phyloP scores from a whole-genome alignment of 768 basidiomycete species.

The Rhizopogon salebrosus region DNA sequence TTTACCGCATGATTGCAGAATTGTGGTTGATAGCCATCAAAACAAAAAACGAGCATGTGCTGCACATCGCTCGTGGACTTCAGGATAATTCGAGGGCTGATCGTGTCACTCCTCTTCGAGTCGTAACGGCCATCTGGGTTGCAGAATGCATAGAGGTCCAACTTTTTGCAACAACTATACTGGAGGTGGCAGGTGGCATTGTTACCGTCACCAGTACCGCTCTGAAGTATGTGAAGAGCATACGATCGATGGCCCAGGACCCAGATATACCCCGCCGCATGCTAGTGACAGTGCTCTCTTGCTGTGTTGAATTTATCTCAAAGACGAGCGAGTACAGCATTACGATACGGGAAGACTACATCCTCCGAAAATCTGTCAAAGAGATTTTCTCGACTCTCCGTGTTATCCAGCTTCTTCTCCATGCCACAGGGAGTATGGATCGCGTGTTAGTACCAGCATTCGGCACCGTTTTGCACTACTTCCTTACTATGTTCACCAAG shows the following conservation, averaged over 20 bases:
- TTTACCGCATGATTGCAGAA: neutral
- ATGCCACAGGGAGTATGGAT: neutral
- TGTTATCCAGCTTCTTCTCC: neutral
- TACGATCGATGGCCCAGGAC: no score
- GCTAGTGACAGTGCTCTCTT: neutral
- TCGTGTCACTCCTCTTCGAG: neutral
- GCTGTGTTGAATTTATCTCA: neutral
- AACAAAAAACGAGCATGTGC: neutral
- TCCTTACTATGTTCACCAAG: neutral
- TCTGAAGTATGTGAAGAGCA: neutral
- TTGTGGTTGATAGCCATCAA: neutral
- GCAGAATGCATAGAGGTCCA: neutral
- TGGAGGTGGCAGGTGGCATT: neutral
- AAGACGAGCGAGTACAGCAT: neutral
- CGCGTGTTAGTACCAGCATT: neutral
- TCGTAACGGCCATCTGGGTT: no score
- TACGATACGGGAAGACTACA: neutral
- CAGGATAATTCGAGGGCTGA: neutral
- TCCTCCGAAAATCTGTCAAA: neutral
- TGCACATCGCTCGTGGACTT: no score
- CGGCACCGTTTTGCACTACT: neutral
- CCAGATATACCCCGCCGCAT: neutral
- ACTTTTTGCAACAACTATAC: neutral
- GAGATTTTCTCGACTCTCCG: neutral
- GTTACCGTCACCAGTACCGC: neutral